These are phyloP conservation scores for Papiliotrema nemorosa DNA, from an alignment of 1,284 basidiomycete genomes.

Conservation along the genomic window DNA sequence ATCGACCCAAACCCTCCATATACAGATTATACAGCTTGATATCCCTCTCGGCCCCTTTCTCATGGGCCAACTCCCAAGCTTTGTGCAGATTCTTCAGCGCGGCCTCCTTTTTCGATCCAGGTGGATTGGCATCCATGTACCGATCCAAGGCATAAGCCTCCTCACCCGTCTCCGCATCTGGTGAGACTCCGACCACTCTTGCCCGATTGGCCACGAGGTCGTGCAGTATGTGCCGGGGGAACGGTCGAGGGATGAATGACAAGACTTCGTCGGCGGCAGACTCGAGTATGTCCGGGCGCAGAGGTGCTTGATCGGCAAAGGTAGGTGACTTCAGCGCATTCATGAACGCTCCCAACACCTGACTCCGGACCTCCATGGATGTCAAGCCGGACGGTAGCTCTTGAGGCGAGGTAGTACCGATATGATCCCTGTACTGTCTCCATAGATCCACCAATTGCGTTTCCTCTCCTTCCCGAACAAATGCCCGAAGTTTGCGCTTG, in stretches of 20 bases:
- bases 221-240: background rate
- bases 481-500: background rate
- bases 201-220: slow-evolving; percentile 1
- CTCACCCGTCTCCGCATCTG: background rate
- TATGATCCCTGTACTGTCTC: slow-evolving; percentile 5
- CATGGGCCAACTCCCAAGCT: slow-evolving; percentile 28
- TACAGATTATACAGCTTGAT: slow-evolving; percentile 44
- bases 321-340: background rate
- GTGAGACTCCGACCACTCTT: background rate
- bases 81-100: slow-evolving; percentile 18
- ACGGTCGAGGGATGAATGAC: background rate
- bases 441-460: slow-evolving; percentile 4
- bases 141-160: slow-evolving; percentile 1
- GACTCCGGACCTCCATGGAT: background rate
- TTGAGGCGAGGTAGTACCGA: background rate
- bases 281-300: background rate
- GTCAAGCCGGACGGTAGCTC: background rate
- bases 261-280: background rate
- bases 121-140: background rate
- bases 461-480: slow-evolving; percentile 5
- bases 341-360: background rate
- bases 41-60: slow-evolving; percentile 29
- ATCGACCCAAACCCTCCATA: slow-evolving; percentile 35
- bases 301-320: background rate
- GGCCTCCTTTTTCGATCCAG: background rate